A percentile compares a stretch with the other conserved stretches of the same genome.
phyloP scores from a whole-genome alignment of 352 stramenopile genomes.

The Globisporangium radiosum region DNA sequence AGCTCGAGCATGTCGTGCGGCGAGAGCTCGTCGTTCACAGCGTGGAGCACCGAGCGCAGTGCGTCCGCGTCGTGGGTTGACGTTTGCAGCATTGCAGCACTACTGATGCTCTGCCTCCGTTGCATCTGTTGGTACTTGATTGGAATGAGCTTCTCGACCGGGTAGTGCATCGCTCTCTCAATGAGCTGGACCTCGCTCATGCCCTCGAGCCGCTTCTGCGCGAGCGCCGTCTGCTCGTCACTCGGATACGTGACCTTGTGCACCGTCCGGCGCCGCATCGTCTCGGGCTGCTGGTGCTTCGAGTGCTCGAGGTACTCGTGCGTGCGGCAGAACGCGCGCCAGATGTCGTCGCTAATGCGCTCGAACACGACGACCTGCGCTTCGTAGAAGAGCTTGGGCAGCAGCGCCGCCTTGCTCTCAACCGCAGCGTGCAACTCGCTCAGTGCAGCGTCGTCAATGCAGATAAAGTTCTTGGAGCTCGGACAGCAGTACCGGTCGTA shows the following conservation, averaged over 20 bases:
- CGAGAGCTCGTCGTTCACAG: conserved; percentile 30
- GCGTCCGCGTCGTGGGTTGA: no score
- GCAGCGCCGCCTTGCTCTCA: conserved; percentile 32
- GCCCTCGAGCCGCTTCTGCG: conserved; percentile 47
- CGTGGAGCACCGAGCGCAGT: conserved; percentile 3
- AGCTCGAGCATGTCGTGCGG: conserved; percentile 43
- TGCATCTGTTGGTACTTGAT: conserved; percentile 17
- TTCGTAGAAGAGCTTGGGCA: conserved; percentile 72
- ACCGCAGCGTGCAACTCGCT: conserved; percentile 40
- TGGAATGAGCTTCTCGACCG: conserved; percentile 66
- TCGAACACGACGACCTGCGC: conserved; percentile 48
- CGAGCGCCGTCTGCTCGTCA: conserved; percentile 36
- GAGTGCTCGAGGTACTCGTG: conserved; percentile 68
- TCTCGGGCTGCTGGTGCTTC: conserved; percentile 23
- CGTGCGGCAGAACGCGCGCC: conserved; percentile 59
- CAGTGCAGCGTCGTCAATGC: conserved; percentile 24
- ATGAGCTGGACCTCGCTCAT: conserved; percentile 72
- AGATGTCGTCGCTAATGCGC: conserved; percentile 64
- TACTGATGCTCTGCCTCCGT: neutral
- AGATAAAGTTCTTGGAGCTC: conserved; percentile 41
- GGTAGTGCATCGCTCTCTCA: conserved; percentile 63
- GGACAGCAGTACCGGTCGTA: conserved; percentile 70
- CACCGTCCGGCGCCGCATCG: neutral
- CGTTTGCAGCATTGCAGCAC: no score
- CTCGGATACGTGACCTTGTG: conserved; percentile 5